These are phyloP conservation scores for Vanderwaltozyma polyspora DNA, from an alignment of 805 yeast genomes.

Conservation along the genomic window DNA sequence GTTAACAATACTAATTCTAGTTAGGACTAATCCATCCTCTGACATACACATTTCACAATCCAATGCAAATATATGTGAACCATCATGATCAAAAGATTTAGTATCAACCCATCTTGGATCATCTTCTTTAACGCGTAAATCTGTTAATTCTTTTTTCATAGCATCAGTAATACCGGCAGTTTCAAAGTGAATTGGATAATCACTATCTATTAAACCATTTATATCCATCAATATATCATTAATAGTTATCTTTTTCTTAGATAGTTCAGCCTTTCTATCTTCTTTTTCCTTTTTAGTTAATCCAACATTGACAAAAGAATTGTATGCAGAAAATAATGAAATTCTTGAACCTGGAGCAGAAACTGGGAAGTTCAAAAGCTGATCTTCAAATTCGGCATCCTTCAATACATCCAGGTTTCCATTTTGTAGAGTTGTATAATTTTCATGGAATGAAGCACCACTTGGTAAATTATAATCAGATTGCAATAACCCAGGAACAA, in stretches of 20 bases:
- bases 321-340: constrained; percentile 41
- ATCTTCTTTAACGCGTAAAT: constrained; percentile 4
- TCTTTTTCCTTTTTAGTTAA: constrained; percentile 46
- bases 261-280: constrained; percentile 23
- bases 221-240: constrained; percentile 42
- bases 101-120: constrained; percentile 43
- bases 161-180: constrained; percentile 11
- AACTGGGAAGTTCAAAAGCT: constrained; percentile 34
- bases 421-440: constrained; percentile 4
- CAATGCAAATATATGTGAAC: constrained; percentile 59
- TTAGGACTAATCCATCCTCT: constrained; percentile 48
- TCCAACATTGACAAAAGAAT: constrained; percentile 46
- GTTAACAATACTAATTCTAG: constrained; percentile 69
- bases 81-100: constrained; percentile 38
- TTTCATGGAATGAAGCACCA: constrained; percentile 6
- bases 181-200: constrained; percentile 52
- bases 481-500: constrained; percentile 54
- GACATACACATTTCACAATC: constrained; percentile 92
- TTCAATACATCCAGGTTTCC: constrained; percentile 2
- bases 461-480: constrained; percentile 29
- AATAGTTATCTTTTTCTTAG: constrained; percentile 30
- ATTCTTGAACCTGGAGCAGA: constrained; percentile 57
- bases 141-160: neutral
- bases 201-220: constrained; percentile 37
- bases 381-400: constrained; percentile 2